Evolutionary conservation across 1,284 basidiomycete genomes (phyloP).

Genomic region (Xanthoconium separans): DNA sequence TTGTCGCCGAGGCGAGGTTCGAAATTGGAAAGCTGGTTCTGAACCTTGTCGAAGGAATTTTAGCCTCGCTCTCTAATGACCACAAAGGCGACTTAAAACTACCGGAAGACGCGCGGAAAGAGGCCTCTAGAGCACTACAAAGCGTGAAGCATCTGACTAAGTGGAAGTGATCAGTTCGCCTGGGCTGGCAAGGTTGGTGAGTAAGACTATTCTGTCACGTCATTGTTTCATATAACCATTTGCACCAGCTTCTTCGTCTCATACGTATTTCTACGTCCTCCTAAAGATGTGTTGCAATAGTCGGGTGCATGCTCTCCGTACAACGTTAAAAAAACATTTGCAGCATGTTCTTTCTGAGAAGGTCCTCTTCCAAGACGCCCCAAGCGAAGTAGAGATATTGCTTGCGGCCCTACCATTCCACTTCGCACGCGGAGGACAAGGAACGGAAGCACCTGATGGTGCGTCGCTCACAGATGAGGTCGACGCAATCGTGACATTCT

Average conservation of each 20-base stretch:
- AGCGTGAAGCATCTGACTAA: slow-evolving; percentile 65
- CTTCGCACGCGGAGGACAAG: slow-evolving; percentile 34
- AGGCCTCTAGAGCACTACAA: slow-evolving; percentile 43
- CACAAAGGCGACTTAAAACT: not conserved
- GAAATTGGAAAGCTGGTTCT: slow-evolving; percentile 82
- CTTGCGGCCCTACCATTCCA: slow-evolving; percentile 54
- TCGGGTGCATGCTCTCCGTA: slow-evolving; percentile 50
- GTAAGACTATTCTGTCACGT: slow-evolving; percentile 17
- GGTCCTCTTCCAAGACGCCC: slow-evolving; percentile 82
- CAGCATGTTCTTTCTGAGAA: slow-evolving; percentile 63
- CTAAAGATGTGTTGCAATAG: slow-evolving; percentile 60
- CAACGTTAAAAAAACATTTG: slow-evolving; percentile 58
- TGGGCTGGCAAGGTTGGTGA: slow-evolving; percentile 75
- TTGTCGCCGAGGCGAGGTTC: slow-evolving; percentile 78
- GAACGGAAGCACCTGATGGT: slow-evolving; percentile 48
- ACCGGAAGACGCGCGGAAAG: slow-evolving; percentile 9
- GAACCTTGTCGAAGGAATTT: slow-evolving; percentile 38
- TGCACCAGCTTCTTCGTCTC: slow-evolving; percentile 40
- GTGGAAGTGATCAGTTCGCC: slow-evolving; percentile 72
- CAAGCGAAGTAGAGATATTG: slow-evolving; percentile 76
- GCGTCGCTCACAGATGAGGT: slow-evolving; percentile 57
- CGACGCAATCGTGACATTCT: slow-evolving; percentile 63
- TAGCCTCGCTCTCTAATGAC: slow-evolving; percentile 22
- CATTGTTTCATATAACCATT: not conserved
- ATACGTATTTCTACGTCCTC: slow-evolving; percentile 65